phyloP scores from a whole-genome alignment of 805 yeast species.

The Ogataea minuta region DNA sequence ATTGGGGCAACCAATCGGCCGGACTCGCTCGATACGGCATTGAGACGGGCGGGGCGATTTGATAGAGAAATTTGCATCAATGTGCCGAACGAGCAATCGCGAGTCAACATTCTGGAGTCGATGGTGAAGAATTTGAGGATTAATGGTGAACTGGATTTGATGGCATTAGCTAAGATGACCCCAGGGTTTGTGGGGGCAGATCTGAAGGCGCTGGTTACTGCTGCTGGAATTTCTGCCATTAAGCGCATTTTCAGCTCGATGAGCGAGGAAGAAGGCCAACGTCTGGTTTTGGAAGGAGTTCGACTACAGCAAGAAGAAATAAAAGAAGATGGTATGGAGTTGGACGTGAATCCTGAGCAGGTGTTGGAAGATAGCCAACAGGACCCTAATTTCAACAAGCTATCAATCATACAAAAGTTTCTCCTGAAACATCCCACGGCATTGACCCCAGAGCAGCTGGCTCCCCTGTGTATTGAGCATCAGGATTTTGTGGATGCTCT shows the following conservation, averaged over 20 bases:
- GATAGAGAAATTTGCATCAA: constrained; percentile 91
- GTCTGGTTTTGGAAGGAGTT: constrained; percentile 18
- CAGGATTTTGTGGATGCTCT: constrained; percentile 82
- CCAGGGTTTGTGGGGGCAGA: constrained; percentile 99
- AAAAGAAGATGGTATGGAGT: constrained; percentile 26
- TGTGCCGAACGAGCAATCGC: constrained; percentile 87
- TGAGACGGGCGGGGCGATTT: constrained; percentile 94
- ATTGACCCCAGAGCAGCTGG: constrained; percentile 70
- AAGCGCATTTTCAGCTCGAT: constrained; percentile 78
- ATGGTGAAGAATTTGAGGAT: constrained; percentile 68
- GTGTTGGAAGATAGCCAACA: constrained; percentile 3
- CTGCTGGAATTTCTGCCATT: constrained; percentile 93
- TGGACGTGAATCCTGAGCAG: constrained; percentile 16
- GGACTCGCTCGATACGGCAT: constrained; percentile 89
- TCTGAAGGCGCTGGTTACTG: constrained; percentile 86
- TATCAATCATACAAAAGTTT: constrained; percentile 71
- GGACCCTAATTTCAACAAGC: constrained; percentile 10
- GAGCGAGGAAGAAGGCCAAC: constrained; percentile 40
- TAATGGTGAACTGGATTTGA: constrained; percentile 68
- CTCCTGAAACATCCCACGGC: constrained; percentile 75
- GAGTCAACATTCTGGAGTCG: constrained; percentile 71
- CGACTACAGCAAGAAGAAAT: constrained; percentile 12
- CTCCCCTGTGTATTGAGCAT: constrained; percentile 69
- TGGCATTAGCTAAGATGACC: constrained; percentile 79
- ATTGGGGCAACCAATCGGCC: constrained; percentile 98